phyloP scores from a whole-genome alignment of 1,139 yeast genomes.

The Candida albicans region DNA sequence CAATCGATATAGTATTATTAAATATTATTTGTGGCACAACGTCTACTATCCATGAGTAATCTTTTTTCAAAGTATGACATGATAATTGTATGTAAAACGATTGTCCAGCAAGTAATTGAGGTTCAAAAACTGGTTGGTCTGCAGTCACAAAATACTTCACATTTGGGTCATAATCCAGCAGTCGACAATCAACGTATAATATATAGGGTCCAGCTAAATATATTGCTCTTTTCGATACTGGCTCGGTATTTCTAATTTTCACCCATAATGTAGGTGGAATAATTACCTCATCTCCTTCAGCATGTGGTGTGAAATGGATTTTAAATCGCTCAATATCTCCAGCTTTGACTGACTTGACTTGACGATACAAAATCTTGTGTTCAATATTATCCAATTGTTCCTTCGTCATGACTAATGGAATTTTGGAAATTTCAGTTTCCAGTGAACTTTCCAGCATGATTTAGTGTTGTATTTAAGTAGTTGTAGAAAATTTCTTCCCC shows the following conservation, averaged over 20 bases:
- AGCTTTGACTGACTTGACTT: constrained; percentile 33
- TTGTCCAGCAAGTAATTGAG: constrained; percentile 65
- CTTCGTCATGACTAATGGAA: constrained; percentile 14
- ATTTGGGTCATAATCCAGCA: constrained; percentile 61
- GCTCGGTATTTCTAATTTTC: constrained; percentile 71
- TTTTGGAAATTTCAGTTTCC: constrained; percentile 1
- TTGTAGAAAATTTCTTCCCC: no score
- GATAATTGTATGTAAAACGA: constrained; percentile 50
- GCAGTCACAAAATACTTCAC: constrained; percentile 59
- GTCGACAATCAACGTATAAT: constrained; percentile 79
- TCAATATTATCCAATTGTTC: constrained; percentile 14
- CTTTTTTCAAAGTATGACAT: constrained; percentile 34
- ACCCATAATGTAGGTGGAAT: constrained; percentile 49
- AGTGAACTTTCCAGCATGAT: background rate
- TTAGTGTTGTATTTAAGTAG: background rate
- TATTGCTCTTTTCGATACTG: constrained; percentile 79
- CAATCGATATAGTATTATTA: constrained; percentile 64
- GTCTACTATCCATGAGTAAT: constrained; percentile 79
- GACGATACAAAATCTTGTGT: constrained; percentile 33
- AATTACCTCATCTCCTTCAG: constrained; percentile 18
- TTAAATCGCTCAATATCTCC: constrained; percentile 41
- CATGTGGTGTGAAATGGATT: constrained; percentile 32
- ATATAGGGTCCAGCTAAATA: constrained; percentile 87
- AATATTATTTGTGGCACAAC: constrained; percentile 84
- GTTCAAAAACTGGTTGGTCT: constrained; percentile 68